Base-by-base conservation (phyloP, 345 rosid genomes). In the Cardiospermum halicacabum region DNA sequence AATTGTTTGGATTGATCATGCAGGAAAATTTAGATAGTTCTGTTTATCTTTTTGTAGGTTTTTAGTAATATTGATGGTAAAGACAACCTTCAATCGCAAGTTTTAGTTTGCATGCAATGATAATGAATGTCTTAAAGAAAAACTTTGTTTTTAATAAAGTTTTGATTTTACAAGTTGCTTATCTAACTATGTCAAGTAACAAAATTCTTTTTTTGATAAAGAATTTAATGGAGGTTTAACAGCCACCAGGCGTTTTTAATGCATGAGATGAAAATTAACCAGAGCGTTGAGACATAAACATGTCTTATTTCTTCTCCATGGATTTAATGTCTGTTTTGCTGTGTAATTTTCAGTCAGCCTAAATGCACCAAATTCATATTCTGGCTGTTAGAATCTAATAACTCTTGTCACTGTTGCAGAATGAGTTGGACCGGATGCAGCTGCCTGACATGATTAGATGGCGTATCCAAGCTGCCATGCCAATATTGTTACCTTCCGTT, bases 401-500 rank as follows among this genome's bases (percentile, higher is more conserved):
- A 64, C 48, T 56, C 15, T 26, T 64, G 21, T 60, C 45, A 36
- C 50, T 62, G 48, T 49, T 85, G 89, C 86, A 95, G 99, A 91
- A 74, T 77, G 99, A 91, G 56, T 75, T 95, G 65, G 92, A 81
- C 53, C 85, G 84, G 51, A 95, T 91, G 99, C 89, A 85, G 67
- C 76, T 95, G 62, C 98, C 99, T 24, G 96, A 91, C 70, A 78
- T 71, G 48, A 84, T 89, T 55, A 80, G 96, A 67, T 78, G 96
- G 90, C 94, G 98, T 42, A 89, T 95, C 66, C 99, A 95, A 85
- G 82, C 96, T 51, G 90, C 98, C 26, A 87, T 95, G 87, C 99
- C 99, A 5, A 59, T 81, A 53, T 79, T 89, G 53, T 76, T 79
- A 66, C 88, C 92, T 74, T 82, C 91, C 62, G 69, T 58, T 3